These are phyloP conservation scores for Pythium aristosporum DNA, from an alignment of 352 stramenopile species.

Conservation along the genomic window DNA sequence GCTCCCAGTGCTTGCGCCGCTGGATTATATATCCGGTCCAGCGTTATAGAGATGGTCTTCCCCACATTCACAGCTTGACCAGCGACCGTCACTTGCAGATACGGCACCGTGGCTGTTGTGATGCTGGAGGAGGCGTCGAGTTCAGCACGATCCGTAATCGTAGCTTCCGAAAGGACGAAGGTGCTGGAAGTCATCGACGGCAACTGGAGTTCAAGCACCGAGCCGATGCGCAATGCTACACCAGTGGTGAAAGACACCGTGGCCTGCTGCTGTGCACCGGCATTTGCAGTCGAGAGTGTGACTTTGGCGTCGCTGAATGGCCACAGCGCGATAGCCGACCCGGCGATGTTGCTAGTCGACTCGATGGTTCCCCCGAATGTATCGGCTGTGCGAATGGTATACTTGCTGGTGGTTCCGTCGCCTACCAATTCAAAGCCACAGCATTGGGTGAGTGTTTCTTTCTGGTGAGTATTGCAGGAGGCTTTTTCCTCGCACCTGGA, in stretches of 20 bases:
- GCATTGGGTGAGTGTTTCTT: not conserved
- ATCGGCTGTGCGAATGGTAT: constrained; percentile 41
- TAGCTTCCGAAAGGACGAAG: constrained; percentile 33
- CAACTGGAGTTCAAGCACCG: constrained; percentile 47
- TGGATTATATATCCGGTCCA: constrained; percentile 52
- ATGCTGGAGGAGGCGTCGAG: constrained; percentile 35
- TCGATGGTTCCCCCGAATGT: constrained; percentile 35
- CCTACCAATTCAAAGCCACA: constrained; percentile 27
- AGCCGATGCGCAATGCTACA: constrained; percentile 39
- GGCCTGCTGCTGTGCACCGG: constrained; percentile 34
- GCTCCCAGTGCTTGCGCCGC: constrained; percentile 32
- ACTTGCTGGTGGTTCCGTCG: constrained; percentile 36
- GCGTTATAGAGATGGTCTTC: constrained; percentile 36
- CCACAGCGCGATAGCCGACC: constrained; percentile 31
- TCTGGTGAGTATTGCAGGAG: not conserved
- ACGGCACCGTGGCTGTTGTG: constrained; percentile 31
- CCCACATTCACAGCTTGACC: constrained; percentile 29
- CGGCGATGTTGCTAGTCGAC: constrained; percentile 29
- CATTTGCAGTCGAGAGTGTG: constrained; percentile 27
- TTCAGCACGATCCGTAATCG: constrained; percentile 20
- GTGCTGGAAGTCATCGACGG: constrained; percentile 37
- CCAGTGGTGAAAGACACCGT: constrained; percentile 44
- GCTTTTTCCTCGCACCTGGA: constrained; percentile 34
- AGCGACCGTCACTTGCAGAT: constrained; percentile 39
- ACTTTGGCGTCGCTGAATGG: constrained; percentile 32